Base-by-base conservation (phyloP, 73 alveolate genomes). In the Paramecium caudatum region DNA sequence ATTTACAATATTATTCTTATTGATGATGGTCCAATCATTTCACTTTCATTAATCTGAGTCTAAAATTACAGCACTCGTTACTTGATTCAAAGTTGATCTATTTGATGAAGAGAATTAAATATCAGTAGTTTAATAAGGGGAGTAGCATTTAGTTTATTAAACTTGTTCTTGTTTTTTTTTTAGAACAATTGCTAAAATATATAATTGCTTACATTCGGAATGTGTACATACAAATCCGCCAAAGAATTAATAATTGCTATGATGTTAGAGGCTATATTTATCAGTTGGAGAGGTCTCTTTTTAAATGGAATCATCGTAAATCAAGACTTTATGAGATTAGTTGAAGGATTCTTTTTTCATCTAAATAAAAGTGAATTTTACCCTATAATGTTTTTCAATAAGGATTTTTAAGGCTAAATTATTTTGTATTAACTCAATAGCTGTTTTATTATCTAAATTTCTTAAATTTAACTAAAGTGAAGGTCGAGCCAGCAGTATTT, bases 321-420 rank as follows among this genome's bases (percentile, higher is more conserved):
- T 83, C 61, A n/a, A 74, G 46, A 68, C 84, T 68, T 37, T 32
- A 15, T 68, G 50, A 16, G 55, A 68, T 33, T 68, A 16, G n/a
- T 68, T 68, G 46, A 68, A 68, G 30, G 84, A 68, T n/a, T 68
- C 84, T 43, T 37, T 68, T 68, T 68, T 68, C 84, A 68, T 68
- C 50, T 68, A 3, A 12, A 68, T 17, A 68, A 7, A 68, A 32
- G 34, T 10, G 12, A 37, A 3, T 34, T 13, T 3, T 68, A 68
- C 47, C 50, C 84, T 55, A 55, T 65, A 33, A 65, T 55, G 49
- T 65, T 33, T 30, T 33, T 65, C 49, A 32, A 65, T 65, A 65
- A 65, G 83, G 34, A 25, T 65, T 65, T 55, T 55, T 1, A 55
- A 43, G 0, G 80, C 43, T 10, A 2, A 27, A 21, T 37, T 37